Percentiles rank a stretch among this genome's conserved stretches.
phyloP scores from a whole-genome alignment of 352 stramenopile genomes.

The Phytophthora capsici region DNA sequence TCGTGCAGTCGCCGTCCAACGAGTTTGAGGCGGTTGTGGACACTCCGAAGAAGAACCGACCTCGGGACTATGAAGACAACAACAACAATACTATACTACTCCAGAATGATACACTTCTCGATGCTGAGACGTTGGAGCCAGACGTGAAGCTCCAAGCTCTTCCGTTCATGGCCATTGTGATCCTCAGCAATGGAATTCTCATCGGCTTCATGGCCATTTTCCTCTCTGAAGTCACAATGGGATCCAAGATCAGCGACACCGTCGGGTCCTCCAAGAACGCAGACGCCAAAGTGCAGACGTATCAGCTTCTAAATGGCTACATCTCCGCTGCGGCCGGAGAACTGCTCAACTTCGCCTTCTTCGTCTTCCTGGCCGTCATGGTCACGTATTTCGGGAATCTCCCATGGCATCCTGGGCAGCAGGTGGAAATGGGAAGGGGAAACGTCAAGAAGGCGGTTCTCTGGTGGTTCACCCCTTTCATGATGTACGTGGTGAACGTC shows the following conservation, averaged over 20 bases:
- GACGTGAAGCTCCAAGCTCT: slow-evolving; percentile 28
- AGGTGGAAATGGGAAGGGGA: slow-evolving; percentile 13
- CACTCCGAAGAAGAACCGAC: slow-evolving; percentile 19
- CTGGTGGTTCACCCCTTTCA: slow-evolving; percentile 39
- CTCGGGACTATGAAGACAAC: slow-evolving; percentile 1
- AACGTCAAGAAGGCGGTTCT: slow-evolving; percentile 38
- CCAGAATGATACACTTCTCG: slow-evolving; percentile 9
- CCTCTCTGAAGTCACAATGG: slow-evolving; percentile 40
- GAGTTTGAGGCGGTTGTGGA: not conserved
- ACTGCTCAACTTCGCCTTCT: slow-evolving; percentile 36
- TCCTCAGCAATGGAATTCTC: slow-evolving; percentile 29
- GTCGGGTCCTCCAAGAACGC: slow-evolving; percentile 42
- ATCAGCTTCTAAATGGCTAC: slow-evolving; percentile 49
- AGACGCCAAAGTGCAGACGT: slow-evolving; percentile 39
- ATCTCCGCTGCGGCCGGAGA: slow-evolving; percentile 32
- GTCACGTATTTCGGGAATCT: slow-evolving; percentile 46
- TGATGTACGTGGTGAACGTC: slow-evolving; percentile 51
- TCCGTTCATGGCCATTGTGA: slow-evolving; percentile 28
- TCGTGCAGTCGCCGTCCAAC: slow-evolving; percentile 19
- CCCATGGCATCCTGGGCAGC: slow-evolving; percentile 39
- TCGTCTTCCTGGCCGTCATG: slow-evolving; percentile 51
- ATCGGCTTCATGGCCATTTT: slow-evolving; percentile 39
- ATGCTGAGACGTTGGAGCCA: slow-evolving; percentile 18
- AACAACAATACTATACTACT: slow-evolving; percentile 13
- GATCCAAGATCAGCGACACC: slow-evolving; percentile 32